These are phyloP conservation scores for Nicotiana otophora DNA, from an alignment of 257 asterid genomes.

Conservation along the genomic window DNA sequence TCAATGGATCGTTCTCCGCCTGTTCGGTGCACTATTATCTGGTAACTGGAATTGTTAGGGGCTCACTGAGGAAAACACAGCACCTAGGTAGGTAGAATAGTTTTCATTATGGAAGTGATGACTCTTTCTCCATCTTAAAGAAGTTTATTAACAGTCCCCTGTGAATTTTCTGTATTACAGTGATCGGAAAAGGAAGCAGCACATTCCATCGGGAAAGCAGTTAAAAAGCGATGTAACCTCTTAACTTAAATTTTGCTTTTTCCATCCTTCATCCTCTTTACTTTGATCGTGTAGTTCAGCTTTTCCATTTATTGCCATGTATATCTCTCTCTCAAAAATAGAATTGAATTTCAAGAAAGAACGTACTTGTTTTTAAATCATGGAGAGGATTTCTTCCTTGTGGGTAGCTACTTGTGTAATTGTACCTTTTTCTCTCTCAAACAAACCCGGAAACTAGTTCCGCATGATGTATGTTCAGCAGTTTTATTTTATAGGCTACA, in stretches of 20 bases:
- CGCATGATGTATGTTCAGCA: neutral
- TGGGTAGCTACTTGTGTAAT: neutral
- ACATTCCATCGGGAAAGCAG: neutral
- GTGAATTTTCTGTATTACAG: neutral
- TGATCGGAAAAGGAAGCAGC: neutral
- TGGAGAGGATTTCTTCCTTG: neutral
- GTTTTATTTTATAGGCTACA: neutral
- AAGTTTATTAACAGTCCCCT: neutral
- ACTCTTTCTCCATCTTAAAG: neutral
- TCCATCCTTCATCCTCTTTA: neutral
- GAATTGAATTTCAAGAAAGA: neutral
- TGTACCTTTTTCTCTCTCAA: neutral
- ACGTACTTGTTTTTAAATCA: neutral
- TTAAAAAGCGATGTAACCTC: neutral
- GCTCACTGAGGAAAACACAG: neutral
- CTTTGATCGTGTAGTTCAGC: neutral
- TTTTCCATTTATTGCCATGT: neutral
- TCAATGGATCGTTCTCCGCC: neutral
- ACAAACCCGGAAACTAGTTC: neutral
- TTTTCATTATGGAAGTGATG: neutral
- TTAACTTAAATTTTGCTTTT: neutral
- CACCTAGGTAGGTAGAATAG: neutral
- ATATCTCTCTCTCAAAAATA: neutral
- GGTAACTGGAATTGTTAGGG: neutral
- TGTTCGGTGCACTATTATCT: neutral